phyloP scores from a whole-genome alignment of 148 eudicot species.

The Amaranthus palmeri region DNA sequence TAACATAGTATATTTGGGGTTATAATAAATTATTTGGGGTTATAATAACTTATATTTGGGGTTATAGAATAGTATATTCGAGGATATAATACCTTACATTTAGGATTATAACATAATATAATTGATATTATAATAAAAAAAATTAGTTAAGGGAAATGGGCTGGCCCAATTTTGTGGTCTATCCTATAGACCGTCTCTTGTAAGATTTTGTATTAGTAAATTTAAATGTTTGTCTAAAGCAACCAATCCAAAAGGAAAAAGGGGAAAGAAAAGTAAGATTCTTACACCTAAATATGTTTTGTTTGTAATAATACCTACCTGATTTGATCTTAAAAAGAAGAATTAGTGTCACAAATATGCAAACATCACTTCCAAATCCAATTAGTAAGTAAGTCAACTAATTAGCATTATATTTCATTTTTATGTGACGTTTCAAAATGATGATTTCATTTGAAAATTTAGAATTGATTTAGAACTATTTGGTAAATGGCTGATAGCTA shows the following conservation, averaged over 20 bases:
- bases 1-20: too few relatives aligned
- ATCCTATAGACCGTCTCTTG: too few relatives aligned
- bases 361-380: background rate
- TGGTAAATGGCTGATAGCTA: background rate
- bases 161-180: too few relatives aligned
- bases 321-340: background rate
- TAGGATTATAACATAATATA: too few relatives aligned
- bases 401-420: background rate
- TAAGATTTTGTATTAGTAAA: too few relatives aligned
- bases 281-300: slow-evolving; percentile 1
- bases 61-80: too few relatives aligned
- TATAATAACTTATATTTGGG: too few relatives aligned
- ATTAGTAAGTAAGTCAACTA: slow-evolving; percentile 5
- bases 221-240: background rate
- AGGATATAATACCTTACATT: too few relatives aligned
- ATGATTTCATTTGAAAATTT: background rate
- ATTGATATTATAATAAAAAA: too few relatives aligned
- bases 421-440: background rate
- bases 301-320: background rate
- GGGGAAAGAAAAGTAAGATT: background rate
- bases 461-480: too few relatives aligned
- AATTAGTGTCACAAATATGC: background rate
- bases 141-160: too few relatives aligned
- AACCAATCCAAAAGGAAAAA: background rate
- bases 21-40: too few relatives aligned